Percentiles rank a stretch among this genome's conserved stretches.
Evolutionary conservation across 768 basidiomycete genomes (phyloP).

Genomic region (Trametes sanguinea): DNA sequence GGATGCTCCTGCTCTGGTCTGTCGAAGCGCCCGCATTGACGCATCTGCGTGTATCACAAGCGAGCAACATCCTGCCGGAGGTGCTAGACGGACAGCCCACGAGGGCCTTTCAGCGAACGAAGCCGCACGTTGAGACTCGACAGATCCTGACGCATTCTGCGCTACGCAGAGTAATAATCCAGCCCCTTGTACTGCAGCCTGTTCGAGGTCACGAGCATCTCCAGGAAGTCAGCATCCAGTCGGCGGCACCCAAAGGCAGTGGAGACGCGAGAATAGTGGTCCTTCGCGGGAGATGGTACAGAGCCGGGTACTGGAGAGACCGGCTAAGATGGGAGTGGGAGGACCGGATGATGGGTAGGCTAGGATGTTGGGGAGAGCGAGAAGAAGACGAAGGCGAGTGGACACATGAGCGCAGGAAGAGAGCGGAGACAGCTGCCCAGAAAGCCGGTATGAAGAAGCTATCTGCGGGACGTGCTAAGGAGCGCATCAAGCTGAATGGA

Average conservation of each 20-base stretch:
- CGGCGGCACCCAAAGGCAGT: neutral
- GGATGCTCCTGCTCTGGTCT: too few relatives aligned
- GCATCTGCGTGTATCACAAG: neutral
- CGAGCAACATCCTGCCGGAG: conserved; percentile 11
- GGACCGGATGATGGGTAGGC: conserved; percentile 1
- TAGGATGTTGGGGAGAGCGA: conserved; percentile 7
- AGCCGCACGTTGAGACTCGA: neutral
- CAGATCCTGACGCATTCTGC: neutral
- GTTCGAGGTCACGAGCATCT: conserved; percentile 4
- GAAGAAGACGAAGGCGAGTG: conserved; percentile 15
- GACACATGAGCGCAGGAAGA: conserved; percentile 13
- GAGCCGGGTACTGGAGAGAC: conserved; percentile 15
- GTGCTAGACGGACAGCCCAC: neutral
- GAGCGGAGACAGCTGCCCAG: neutral
- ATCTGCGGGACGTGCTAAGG: too few relatives aligned
- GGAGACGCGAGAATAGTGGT: conserved; percentile 1
- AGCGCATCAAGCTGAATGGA: too few relatives aligned
- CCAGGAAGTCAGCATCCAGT: neutral
- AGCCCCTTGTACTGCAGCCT: conserved; percentile 7
- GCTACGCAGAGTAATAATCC: conserved; percentile 7
- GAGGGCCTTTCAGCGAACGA: neutral
- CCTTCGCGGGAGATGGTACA: conserved; percentile 3
- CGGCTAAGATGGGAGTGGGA: conserved; percentile 16
- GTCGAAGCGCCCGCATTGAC: too few relatives aligned
- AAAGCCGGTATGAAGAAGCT: too few relatives aligned